A percentile compares a stretch with the other conserved stretches of the same genome.
Conservation (phyloP, 805 yeast species). For the Spathaspora sp. region DNA sequence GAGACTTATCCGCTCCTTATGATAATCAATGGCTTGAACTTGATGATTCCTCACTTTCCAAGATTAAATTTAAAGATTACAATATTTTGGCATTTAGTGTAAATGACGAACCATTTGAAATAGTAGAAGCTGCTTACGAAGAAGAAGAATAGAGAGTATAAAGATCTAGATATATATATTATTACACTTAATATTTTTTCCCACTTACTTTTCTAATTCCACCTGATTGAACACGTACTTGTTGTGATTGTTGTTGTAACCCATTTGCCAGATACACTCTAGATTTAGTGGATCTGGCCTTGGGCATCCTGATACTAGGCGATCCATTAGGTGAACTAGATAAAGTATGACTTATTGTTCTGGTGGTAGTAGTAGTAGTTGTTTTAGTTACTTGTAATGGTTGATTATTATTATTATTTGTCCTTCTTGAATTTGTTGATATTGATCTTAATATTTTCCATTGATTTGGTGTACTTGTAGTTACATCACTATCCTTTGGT, state of each 20-base stretch:
- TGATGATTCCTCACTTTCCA: constrained; percentile 20
- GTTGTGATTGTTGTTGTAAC: background rate
- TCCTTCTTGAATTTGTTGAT: constrained; percentile 21
- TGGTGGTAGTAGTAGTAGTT: constrained; percentile 45
- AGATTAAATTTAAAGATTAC: constrained; percentile 34
- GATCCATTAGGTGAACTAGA: constrained; percentile 25
- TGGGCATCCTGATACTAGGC: constrained; percentile 13
- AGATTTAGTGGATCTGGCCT: constrained; percentile 18
- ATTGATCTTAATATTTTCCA: constrained; percentile 41
- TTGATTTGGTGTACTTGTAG: constrained; percentile 11
- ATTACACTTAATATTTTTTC: constrained; percentile 7
- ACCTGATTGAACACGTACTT: constrained; percentile 15
- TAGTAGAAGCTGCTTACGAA: constrained; percentile 33
- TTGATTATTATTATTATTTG: constrained; percentile 9
- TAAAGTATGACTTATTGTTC: constrained; percentile 43
- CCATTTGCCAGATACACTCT: background rate
- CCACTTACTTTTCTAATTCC: constrained; percentile 25
- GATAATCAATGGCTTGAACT: constrained; percentile 34
- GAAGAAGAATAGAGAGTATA: constrained; percentile 14
- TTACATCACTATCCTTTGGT: constrained; percentile 12
- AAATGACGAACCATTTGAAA: constrained; percentile 33
- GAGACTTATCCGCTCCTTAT: constrained; percentile 31
- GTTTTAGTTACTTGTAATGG: constrained; percentile 37
- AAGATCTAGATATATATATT: background rate
- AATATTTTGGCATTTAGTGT: constrained; percentile 39